A percentile compares a stretch with the other conserved stretches of the same genome.
phyloP scores from a whole-genome alignment of 371 early-diverging fungal genomes.

The Apophysomyces sp. region DNA sequence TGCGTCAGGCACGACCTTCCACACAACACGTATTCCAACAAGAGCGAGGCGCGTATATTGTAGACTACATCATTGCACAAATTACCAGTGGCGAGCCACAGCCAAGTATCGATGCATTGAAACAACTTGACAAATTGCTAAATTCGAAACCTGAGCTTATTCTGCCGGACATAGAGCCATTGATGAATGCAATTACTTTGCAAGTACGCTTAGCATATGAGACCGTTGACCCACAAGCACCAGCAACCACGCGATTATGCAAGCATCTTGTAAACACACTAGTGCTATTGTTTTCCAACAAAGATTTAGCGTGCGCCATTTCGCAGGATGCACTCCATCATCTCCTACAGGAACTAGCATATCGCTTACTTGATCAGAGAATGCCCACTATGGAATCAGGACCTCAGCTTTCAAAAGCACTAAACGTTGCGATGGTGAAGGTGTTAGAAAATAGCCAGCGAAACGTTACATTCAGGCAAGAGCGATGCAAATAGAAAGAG shows the following conservation, averaged over 20 bases:
- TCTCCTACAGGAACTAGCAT: conserved; percentile 74
- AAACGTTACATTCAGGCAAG: conserved; percentile 72
- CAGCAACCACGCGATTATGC: conserved; percentile 59
- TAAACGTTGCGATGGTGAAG: conserved; percentile 87
- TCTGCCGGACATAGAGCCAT: conserved; percentile 60
- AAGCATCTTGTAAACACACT: conserved; percentile 79
- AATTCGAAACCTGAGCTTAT: conserved; percentile 53
- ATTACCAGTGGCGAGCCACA: conserved; percentile 72
- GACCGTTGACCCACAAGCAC: conserved; percentile 50
- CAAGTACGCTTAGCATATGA: conserved; percentile 81
- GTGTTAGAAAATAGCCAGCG: conserved; percentile 82
- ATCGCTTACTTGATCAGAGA: conserved; percentile 75
- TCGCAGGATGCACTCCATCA: conserved; percentile 63
- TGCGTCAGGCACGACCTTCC: conserved; percentile 24
- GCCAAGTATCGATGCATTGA: conserved; percentile 78
- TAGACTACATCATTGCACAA: conserved; percentile 75
- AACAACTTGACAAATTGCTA: conserved; percentile 72
- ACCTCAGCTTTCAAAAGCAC: conserved; percentile 67
- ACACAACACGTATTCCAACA: conserved; percentile 22
- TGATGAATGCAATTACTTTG: conserved; percentile 76
- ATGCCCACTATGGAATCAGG: conserved; percentile 66
- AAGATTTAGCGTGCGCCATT: conserved; percentile 62
- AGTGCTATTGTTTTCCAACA: conserved; percentile 72
- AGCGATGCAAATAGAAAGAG: neutral
- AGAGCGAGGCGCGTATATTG: conserved; percentile 36